phyloP scores from a whole-genome alignment of 768 basidiomycete genomes.

The Hydnomerulius pinastri region DNA sequence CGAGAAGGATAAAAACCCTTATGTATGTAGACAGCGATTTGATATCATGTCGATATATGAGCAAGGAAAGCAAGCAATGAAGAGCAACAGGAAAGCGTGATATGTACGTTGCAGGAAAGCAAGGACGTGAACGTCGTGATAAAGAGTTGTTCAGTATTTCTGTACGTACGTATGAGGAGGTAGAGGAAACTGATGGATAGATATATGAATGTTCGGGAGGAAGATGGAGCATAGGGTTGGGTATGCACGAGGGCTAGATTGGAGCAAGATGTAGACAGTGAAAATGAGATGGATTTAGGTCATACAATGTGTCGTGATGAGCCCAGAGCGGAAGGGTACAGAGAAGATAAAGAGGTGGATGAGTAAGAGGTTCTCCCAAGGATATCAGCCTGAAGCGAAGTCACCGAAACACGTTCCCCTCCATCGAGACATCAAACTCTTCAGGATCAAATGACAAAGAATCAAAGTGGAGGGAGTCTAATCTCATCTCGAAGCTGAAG shows the following conservation, averaged over 20 bases:
- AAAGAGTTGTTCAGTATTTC: conserved; percentile 4
- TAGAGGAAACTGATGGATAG: neutral
- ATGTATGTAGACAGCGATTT: neutral
- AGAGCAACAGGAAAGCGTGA: conserved; percentile 11
- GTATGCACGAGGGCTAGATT: neutral
- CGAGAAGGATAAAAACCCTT: neutral
- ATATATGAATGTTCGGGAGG: conserved; percentile 4
- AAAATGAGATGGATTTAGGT: conserved; percentile 4
- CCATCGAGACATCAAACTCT: conserved; percentile 41
- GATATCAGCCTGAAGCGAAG: neutral
- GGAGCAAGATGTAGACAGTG: conserved; percentile 1
- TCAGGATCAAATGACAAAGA: conserved; percentile 67
- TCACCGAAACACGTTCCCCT: conserved; percentile 17
- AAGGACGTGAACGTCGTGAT: conserved; percentile 14
- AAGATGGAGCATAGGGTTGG: neutral
- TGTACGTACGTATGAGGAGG: conserved; percentile 1
- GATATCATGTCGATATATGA: conserved; percentile 6
- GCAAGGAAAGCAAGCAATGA: conserved; percentile 12
- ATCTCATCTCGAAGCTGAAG: conserved; percentile 60
- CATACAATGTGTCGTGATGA: conserved; percentile 9
- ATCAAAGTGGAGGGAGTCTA: conserved; percentile 77
- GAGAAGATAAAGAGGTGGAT: neutral
- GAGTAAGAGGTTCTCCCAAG: neutral
- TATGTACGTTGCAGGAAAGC: conserved; percentile 14
- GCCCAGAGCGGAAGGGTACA: neutral